Base-by-base conservation (phyloP, 768 basidiomycete species). In the Russula abietina region DNA sequence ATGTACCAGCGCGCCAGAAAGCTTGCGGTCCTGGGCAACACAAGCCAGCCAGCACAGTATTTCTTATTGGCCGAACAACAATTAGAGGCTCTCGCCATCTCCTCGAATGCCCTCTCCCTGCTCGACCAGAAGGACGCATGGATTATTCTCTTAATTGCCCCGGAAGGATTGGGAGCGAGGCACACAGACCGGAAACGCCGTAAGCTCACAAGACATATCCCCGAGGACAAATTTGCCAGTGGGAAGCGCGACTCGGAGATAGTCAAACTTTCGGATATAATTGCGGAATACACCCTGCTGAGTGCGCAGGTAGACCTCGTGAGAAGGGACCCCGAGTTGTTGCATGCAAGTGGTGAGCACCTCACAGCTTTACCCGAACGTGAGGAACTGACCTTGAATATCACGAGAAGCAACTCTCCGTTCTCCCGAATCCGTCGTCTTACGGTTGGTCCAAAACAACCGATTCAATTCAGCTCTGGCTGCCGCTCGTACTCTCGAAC, bases 1-100 rank as follows among this genome's bases (percentile, higher is more conserved):
- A 97, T 98, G 95, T 98, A 95, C 73, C 90, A 91, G 69, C 87
- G 93, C 58, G 93, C 89, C 24, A 79, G 87, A 66, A 89, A 93
- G 70, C 75, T 98, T 10, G 84, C 82, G 55, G 77, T 76, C 36
- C 67, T 80, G 36, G 61, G 14, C 48, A 50, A 50, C n/a, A 62
- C 73, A 55, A 72, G 68, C 55, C 71, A 74, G 49, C 67, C 75
- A 22, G 67, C 71, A 65, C 71, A 76, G 50, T 77, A 77, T 65
- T 64, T 74, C 41, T 82, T 82, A 38, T 70, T 89, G 22, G 79
- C 85, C 39, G 84, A 86, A 68, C 83, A 88, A 69, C 91, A 87
- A 71, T 74, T 86, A 36, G 85, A 94, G 69, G 89, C 92, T 16
- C 88, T 91, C 69, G 81, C 87, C 54, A 85, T 95, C 46, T 89